phyloP scores from a whole-genome alignment of 1,139 yeast genomes.

The Candida neerlandica region DNA sequence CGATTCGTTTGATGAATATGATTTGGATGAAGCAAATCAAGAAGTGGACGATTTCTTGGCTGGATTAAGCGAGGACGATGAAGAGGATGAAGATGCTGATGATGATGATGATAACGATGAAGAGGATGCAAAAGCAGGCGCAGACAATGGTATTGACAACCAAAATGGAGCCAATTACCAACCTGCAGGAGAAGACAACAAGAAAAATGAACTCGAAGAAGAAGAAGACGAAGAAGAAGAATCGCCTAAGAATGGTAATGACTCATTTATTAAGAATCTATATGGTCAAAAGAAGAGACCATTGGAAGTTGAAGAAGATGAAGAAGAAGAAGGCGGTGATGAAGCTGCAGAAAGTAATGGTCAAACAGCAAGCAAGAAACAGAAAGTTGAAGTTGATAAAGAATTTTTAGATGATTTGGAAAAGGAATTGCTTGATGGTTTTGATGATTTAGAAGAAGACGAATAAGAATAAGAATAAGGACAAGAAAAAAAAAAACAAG shows the following conservation, averaged over 20 bases:
- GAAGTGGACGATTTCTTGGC: constrained; percentile 66
- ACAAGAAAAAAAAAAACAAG: neutral
- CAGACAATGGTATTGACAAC: constrained; percentile 12
- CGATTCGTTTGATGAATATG: constrained; percentile 40
- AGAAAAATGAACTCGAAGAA: constrained; percentile 6
- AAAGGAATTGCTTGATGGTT: constrained; percentile 48
- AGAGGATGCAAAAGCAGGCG: constrained; percentile 11
- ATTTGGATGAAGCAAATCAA: constrained; percentile 58
- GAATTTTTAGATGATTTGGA: constrained; percentile 46
- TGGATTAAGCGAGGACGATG: constrained; percentile 54
- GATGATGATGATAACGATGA: constrained; percentile 24
- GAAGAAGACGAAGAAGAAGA: constrained; percentile 17
- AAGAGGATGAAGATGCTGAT: constrained; percentile 33
- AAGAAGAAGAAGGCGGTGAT: constrained; percentile 18
- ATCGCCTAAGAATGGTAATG: constrained; percentile 15
- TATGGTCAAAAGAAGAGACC: constrained; percentile 29
- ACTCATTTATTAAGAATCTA: constrained; percentile 37
- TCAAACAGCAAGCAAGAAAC: constrained; percentile 12
- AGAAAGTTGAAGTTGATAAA: constrained; percentile 13
- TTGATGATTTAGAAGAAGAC: constrained; percentile 45
- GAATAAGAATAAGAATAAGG: neutral
- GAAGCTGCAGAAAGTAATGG: neutral
- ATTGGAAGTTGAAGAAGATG: constrained; percentile 18
- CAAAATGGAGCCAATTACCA: constrained; percentile 16
- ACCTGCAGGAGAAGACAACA: constrained; percentile 17